A percentile compares a stretch with the other conserved stretches of the same genome.
Conservation (phyloP, 2,329 filamentous ascomycete species). For the Colletotrichum sp. region DNA sequence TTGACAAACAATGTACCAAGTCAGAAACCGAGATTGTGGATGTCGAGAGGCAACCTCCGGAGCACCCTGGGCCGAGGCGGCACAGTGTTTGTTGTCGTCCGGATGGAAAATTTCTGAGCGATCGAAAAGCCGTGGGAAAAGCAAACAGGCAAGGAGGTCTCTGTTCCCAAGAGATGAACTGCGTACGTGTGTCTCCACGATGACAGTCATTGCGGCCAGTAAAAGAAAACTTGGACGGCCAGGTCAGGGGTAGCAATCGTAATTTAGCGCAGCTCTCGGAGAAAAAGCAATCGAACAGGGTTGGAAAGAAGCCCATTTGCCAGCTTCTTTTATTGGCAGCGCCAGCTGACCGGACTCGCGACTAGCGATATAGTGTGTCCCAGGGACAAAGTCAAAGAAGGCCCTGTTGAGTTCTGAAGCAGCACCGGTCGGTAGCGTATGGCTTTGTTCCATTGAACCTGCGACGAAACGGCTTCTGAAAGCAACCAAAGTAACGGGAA, state of each 20-base stretch:
- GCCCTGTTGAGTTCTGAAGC: background rate
- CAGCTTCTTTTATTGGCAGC: constrained; percentile 16
- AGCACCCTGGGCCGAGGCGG: background rate
- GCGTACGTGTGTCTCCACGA: background rate
- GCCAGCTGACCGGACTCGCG: background rate
- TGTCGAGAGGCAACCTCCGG: background rate
- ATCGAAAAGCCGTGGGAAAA: background rate
- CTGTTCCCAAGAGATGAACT: background rate
- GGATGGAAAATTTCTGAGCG: background rate
- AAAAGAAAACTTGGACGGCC: background rate
- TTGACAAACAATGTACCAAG: background rate
- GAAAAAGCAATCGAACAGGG: constrained; percentile 8
- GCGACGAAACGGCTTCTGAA: background rate
- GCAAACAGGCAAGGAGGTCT: background rate
- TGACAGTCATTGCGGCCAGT: background rate
- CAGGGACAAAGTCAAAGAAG: constrained; percentile 11
- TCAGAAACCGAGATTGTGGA: background rate
- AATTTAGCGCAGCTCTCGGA: background rate
- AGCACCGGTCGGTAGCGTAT: background rate
- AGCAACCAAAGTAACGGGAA: background rate
- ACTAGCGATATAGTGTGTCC: constrained; percentile 1
- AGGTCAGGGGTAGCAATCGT: constrained; percentile 1
- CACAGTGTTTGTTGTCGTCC: background rate
- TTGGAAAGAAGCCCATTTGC: constrained; percentile 19
- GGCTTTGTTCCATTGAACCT: background rate